phyloP scores from a whole-genome alignment of 139 green algal species.

The Auxenochlorella pyrenoidosa region DNA sequence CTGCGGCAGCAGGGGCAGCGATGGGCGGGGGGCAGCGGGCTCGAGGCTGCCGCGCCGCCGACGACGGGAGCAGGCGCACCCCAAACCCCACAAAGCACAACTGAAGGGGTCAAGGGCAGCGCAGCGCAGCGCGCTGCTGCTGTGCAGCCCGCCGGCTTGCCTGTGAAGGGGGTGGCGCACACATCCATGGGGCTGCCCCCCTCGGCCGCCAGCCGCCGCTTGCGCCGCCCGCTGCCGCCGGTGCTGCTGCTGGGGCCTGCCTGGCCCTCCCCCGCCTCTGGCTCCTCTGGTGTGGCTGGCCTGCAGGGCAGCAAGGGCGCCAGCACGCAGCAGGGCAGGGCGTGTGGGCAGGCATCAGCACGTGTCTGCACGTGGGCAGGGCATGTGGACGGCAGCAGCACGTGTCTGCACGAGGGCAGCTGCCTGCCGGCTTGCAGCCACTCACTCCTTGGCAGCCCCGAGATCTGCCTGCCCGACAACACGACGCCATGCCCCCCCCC shows the following conservation, averaged over 20 bases:
- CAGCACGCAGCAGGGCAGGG: neutral
- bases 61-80: too few relatives aligned
- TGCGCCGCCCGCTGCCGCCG: slow-evolving; percentile 29
- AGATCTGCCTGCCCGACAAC: too few relatives aligned
- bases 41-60: neutral
- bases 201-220: slow-evolving; percentile 14
- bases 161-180: slow-evolving; percentile 52
- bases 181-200: slow-evolving; percentile 60
- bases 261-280: slow-evolving; percentile 2
- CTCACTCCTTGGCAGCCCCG: too few relatives aligned
- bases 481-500: too few relatives aligned
- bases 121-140: neutral
- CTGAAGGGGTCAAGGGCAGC: too few relatives aligned
- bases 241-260: neutral
- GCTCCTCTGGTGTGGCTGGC: neutral
- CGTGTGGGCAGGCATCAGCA: neutral
- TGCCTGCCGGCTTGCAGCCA: too few relatives aligned
- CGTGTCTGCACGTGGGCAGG: neutral
- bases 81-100: too few relatives aligned
- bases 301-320: neutral
- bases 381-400: too few relatives aligned
- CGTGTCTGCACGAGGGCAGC: too few relatives aligned
- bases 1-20: neutral
- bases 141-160: neutral
- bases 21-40: neutral